A percentile compares a stretch with the other conserved stretches of the same genome.
Conservation (phyloP, 1,284 basidiomycete genomes). For the Filobasidium uniguttulatum region DNA sequence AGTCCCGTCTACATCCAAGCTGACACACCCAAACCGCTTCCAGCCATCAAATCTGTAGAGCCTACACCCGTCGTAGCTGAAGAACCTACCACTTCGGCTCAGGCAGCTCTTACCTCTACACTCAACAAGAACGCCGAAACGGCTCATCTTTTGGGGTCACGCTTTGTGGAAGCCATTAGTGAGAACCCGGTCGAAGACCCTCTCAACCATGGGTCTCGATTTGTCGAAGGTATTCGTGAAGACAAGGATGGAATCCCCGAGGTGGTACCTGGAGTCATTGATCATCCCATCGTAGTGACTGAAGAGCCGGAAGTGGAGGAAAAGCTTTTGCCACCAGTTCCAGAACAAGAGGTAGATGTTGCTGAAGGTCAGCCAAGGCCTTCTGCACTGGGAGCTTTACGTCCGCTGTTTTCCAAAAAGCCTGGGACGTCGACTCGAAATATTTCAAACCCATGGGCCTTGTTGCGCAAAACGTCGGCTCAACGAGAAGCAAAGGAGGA, state of each 20-base stretch:
- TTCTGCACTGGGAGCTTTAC: background rate
- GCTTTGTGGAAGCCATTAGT: too few relatives aligned
- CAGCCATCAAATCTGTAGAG: too few relatives aligned
- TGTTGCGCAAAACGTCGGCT: slow-evolving; percentile 8
- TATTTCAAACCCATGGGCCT: slow-evolving; percentile 12
- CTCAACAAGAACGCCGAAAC: too few relatives aligned
- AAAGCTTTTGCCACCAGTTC: slow-evolving; percentile 2
- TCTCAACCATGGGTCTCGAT: background rate
- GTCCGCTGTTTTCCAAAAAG: slow-evolving; percentile 5
- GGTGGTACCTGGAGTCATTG: background rate
- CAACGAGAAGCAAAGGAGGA: slow-evolving; percentile 1
- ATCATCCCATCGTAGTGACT: background rate
- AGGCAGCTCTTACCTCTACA: too few relatives aligned
- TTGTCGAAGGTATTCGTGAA: background rate
- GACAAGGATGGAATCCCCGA: background rate
- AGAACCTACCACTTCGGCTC: too few relatives aligned
- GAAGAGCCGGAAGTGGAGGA: background rate
- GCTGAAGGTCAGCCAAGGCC: background rate
- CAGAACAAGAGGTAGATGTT: background rate
- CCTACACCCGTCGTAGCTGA: too few relatives aligned
- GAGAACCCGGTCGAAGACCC: background rate
- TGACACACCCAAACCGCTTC: too few relatives aligned
- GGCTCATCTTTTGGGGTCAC: too few relatives aligned
- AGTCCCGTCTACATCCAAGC: too few relatives aligned
- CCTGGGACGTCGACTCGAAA: slow-evolving; percentile 1